Evolutionary conservation across 176 grass and related monocot species (phyloP).

Genomic region (Carex myosuroides): DNA sequence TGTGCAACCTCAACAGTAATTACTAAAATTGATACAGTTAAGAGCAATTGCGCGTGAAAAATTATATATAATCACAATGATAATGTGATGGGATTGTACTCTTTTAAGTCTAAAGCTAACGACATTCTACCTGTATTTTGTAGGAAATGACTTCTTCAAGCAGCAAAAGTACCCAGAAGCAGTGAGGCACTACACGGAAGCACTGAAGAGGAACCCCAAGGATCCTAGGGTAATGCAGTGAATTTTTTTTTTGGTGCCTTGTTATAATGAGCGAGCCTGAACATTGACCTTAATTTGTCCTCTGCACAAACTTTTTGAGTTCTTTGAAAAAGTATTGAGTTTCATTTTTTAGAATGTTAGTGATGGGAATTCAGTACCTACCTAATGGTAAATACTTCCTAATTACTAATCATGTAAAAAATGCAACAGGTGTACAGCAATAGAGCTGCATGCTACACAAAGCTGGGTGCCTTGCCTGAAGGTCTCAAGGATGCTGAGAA

Average conservation of each 20-base stretch:
- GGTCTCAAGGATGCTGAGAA: slow-evolving; percentile 98
- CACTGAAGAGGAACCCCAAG: slow-evolving; percentile 81
- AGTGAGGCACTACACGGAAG: slow-evolving; percentile 87
- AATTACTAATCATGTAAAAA: not conserved
- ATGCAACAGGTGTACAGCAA: slow-evolving; percentile 84
- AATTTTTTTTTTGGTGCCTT: not conserved
- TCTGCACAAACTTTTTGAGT: not conserved
- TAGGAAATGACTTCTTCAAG: slow-evolving; percentile 94
- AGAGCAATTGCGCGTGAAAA: not conserved
- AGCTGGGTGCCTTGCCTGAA: slow-evolving; percentile 92
- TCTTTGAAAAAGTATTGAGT: not conserved
- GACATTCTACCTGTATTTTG: not conserved
- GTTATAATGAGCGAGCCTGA: not conserved
- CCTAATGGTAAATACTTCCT: not conserved
- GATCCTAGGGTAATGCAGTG: slow-evolving; percentile 69
- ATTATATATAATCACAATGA: not conserved
- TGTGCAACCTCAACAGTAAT: not conserved
- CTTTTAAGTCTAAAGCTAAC: not conserved
- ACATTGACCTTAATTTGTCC: not conserved
- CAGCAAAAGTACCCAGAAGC: slow-evolving; percentile 93
- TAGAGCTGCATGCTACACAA: slow-evolving; percentile 93
- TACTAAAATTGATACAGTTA: not conserved
- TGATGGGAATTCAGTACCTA: not conserved
- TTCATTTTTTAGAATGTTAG: not conserved
- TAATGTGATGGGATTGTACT: not conserved